These are phyloP conservation scores for Paracorniculantispora psalliotae DNA, from an alignment of 2,329 filamentous ascomycete genomes.

Conservation along the genomic window DNA sequence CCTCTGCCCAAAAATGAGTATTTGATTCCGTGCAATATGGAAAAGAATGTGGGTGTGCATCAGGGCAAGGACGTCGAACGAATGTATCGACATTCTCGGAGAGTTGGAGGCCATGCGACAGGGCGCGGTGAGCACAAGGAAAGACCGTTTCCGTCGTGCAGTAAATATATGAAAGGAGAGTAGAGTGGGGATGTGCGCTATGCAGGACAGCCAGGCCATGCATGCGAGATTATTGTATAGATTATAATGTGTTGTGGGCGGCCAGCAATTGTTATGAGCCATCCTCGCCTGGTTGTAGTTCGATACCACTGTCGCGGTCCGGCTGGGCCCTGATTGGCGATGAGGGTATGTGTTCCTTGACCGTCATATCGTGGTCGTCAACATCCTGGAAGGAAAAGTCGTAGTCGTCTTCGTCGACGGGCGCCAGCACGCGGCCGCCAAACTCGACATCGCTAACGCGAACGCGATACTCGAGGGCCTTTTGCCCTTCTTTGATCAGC, in stretches of 20 bases:
- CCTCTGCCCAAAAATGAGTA: neutral
- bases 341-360: constrained; percentile 20
- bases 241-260: neutral
- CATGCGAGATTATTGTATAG: neutral
- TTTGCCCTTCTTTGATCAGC: constrained; percentile 82
- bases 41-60: neutral
- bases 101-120: neutral
- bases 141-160: neutral
- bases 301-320: constrained; percentile 50
- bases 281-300: constrained; percentile 32
- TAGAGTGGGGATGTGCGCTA: constrained; percentile 1
- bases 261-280: neutral
- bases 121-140: neutral
- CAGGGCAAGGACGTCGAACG: neutral
- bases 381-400: constrained; percentile 18
- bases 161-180: neutral
- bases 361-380: constrained; percentile 22
- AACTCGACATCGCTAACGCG: constrained; percentile 73
- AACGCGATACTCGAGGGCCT: constrained; percentile 79
- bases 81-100: neutral
- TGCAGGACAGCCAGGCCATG: constrained; percentile 4
- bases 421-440: constrained; percentile 70
- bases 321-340: constrained; percentile 36
- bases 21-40: neutral
- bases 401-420: constrained; percentile 56